These are phyloP conservation scores for Amanita rimosa DNA, from an alignment of 768 basidiomycete species.

Conservation along the genomic window DNA sequence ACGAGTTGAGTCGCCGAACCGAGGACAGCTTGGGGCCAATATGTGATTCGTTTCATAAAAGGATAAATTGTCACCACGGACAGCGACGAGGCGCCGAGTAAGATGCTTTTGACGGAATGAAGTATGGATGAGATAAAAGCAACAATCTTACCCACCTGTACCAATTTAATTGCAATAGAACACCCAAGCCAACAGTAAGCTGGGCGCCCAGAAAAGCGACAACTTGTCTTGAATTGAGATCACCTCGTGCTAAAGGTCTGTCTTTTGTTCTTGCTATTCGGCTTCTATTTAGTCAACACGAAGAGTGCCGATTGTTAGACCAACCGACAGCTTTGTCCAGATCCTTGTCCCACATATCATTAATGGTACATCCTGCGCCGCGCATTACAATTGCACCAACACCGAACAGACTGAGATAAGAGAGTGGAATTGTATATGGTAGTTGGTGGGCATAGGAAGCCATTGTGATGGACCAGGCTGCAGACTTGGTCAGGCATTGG, in stretches of 20 bases:
- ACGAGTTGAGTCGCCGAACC: slow-evolving; percentile 37
- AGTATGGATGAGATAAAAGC: background rate
- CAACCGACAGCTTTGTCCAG: slow-evolving; percentile 87
- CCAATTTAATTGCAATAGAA: slow-evolving; percentile 87
- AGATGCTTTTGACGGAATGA: slow-evolving; percentile 44
- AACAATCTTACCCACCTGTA: slow-evolving; percentile 61
- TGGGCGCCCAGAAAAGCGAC: slow-evolving; percentile 75
- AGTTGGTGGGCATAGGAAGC: slow-evolving; percentile 71
- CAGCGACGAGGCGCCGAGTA: slow-evolving; percentile 86
- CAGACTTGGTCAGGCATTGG: slow-evolving; percentile 2
- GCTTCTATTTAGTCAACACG: background rate
- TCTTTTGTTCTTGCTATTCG: slow-evolving; percentile 67
- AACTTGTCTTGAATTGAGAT: slow-evolving; percentile 67
- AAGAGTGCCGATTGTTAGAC: slow-evolving; percentile 9
- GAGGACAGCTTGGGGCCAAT: slow-evolving; percentile 95
- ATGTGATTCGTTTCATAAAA: slow-evolving; percentile 91
- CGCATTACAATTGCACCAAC: slow-evolving; percentile 91
- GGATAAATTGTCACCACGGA: slow-evolving; percentile 86
- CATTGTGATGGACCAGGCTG: slow-evolving; percentile 99
- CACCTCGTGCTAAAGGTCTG: slow-evolving; percentile 81
- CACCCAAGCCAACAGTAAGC: slow-evolving; percentile 70
- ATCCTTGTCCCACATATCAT: slow-evolving; percentile 96
- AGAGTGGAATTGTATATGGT: slow-evolving; percentile 57
- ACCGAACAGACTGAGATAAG: slow-evolving; percentile 77
- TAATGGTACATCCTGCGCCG: slow-evolving; percentile 96